phyloP scores from a whole-genome alignment of 768 basidiomycete species.

The Cubamyces sp. region DNA sequence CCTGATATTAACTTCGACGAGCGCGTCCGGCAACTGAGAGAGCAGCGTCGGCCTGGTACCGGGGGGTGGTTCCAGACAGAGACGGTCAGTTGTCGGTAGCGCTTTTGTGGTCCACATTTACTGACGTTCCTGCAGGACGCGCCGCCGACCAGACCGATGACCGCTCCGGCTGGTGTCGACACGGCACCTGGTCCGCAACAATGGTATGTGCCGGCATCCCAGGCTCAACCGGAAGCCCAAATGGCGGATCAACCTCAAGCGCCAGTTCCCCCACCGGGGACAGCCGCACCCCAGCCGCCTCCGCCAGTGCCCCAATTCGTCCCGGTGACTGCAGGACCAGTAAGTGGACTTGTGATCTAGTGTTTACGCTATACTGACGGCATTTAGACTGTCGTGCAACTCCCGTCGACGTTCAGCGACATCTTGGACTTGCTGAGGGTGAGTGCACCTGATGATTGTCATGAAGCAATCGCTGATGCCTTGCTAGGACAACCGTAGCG shows the following conservation, averaged over 20 bases:
- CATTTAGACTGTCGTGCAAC: slow-evolving; percentile 58
- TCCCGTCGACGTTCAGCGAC: slow-evolving; percentile 67
- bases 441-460: slow-evolving; percentile 27
- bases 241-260: neutral
- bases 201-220: neutral
- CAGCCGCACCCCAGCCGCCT: slow-evolving; percentile 7
- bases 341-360: slow-evolving; percentile 38
- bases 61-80: slow-evolving; percentile 20
- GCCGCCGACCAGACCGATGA: slow-evolving; percentile 3
- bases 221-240: no score
- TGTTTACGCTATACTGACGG: neutral
- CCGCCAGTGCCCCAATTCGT: slow-evolving; percentile 4
- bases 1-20: slow-evolving; percentile 20
- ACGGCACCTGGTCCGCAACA: neutral
- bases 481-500: slow-evolving; percentile 73
- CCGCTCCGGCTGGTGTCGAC: slow-evolving; percentile 6
- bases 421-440: slow-evolving; percentile 73
- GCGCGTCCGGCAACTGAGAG: slow-evolving; percentile 20
- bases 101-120: neutral
- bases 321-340: slow-evolving; percentile 47
- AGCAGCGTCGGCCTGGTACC: slow-evolving; percentile 20
- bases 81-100: slow-evolving; percentile 10
- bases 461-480: neutral
- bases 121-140: slow-evolving; percentile 3
- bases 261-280: slow-evolving; percentile 1